Conservation (phyloP, 2,329 filamentous ascomycete genomes). For the Shiraia bambusicola region DNA sequence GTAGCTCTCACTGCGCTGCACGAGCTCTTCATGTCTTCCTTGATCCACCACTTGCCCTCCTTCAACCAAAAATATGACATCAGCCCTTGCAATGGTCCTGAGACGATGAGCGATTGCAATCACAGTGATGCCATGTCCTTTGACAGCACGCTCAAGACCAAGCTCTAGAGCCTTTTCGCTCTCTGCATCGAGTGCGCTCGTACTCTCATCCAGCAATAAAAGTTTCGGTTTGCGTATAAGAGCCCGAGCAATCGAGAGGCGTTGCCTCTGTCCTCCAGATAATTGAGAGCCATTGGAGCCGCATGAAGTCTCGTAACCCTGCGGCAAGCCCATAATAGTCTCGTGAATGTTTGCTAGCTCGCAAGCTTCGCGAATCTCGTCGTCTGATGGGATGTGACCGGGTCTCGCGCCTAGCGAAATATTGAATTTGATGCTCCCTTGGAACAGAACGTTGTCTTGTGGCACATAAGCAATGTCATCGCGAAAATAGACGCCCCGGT, state of each 20-base stretch:
- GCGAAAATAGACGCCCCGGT: conserved; percentile 44
- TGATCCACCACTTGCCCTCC: conserved; percentile 51
- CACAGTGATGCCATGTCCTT: conserved; percentile 42
- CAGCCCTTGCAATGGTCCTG: conserved; percentile 46
- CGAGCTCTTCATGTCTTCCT: conserved; percentile 53
- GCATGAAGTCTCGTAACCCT: conserved; percentile 64
- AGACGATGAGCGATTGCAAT: conserved; percentile 51
- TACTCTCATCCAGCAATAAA: conserved; percentile 47
- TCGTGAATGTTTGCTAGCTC: conserved; percentile 70
- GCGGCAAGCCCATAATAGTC: conserved; percentile 61
- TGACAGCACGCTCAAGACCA: conserved; percentile 42
- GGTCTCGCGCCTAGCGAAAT: conserved; percentile 53
- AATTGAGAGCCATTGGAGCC: conserved; percentile 46
- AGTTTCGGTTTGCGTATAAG: conserved; percentile 47
- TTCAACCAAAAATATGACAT: conserved; percentile 52
- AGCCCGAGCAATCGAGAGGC: conserved; percentile 47
- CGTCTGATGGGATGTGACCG: conserved; percentile 56
- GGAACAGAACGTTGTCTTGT: conserved; percentile 52
- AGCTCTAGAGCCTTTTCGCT: conserved; percentile 45
- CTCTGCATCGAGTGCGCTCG: conserved; percentile 47
- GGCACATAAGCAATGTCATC: conserved; percentile 51
- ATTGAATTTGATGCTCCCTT: conserved; percentile 53
- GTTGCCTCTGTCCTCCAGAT: conserved; percentile 48
- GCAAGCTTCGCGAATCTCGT: conserved; percentile 67
- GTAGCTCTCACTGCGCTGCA: conserved; percentile 53